phyloP scores from a whole-genome alignment of 345 rosid genomes.

The Cardamine chenopodiifolia region DNA sequence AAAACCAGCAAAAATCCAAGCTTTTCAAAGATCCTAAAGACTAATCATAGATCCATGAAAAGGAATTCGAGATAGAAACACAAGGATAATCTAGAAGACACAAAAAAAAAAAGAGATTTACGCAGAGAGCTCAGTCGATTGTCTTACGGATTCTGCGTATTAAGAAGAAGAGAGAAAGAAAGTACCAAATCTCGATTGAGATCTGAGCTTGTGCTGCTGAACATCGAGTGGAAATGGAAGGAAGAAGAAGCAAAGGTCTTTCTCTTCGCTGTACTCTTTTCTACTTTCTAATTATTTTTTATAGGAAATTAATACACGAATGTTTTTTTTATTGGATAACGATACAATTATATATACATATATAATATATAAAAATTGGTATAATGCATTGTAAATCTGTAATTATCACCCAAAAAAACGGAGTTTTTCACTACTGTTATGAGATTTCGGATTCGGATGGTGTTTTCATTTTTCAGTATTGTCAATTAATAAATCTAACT shows the following conservation, averaged over 20 bases:
- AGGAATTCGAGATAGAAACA: background rate
- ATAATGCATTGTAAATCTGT: too few species aligned
- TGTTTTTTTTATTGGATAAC: background rate
- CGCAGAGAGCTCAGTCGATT: background rate
- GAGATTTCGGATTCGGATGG: background rate
- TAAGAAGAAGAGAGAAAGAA: background rate
- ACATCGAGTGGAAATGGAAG: slow-evolving; percentile 30
- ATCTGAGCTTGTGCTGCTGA: slow-evolving; percentile 25
- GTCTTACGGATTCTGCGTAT: background rate
- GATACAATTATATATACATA: background rate
- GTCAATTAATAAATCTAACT: background rate
- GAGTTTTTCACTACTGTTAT: background rate
- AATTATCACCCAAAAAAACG: too few species aligned
- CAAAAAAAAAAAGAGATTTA: background rate
- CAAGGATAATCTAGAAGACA: background rate
- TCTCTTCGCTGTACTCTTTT: slow-evolving; percentile 28
- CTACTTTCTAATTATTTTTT: background rate
- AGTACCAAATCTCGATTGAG: slow-evolving; percentile 17
- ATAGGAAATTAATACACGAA: background rate
- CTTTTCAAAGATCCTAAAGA: background rate
- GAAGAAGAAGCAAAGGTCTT: slow-evolving; percentile 24
- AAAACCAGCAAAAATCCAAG: background rate
- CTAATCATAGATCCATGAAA: slow-evolving; percentile 25
- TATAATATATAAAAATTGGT: too few species aligned
- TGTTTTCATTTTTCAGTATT: background rate